These are phyloP conservation scores for Camelina laxa DNA, from an alignment of 345 rosid genomes.

Conservation along the genomic window DNA sequence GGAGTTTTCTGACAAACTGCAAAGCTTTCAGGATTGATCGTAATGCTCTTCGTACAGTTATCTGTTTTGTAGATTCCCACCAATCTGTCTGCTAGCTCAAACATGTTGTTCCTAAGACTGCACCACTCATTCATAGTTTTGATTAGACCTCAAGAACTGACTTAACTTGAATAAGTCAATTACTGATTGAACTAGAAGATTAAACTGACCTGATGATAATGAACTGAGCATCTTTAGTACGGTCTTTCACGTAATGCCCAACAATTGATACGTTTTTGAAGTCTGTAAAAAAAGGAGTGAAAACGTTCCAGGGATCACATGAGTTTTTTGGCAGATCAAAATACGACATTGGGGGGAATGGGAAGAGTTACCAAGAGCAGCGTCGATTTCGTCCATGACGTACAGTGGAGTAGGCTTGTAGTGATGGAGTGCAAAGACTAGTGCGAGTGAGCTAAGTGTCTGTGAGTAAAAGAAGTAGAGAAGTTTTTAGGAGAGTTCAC, in stretches of 20 bases:
- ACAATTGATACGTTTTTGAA: conserved; percentile 98
- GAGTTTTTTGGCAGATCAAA: conserved; percentile 2
- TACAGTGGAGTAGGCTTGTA: conserved; percentile 99
- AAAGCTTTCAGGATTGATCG: conserved; percentile 89
- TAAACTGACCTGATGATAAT: conserved; percentile 80
- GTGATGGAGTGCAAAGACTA: conserved; percentile 98
- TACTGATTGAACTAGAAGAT: background rate
- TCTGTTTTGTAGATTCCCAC: conserved; percentile 97
- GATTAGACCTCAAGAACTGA: conserved; percentile 16
- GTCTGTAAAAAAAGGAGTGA: conserved; percentile 50
- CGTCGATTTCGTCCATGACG: conserved; percentile 98
- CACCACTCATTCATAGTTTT: conserved; percentile 32
- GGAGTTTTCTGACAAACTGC: conserved; percentile 64
- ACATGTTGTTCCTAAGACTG: conserved; percentile 99
- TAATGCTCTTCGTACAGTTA: conserved; percentile 95
- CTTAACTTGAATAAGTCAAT: background rate
- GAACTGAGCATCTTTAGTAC: conserved; percentile 95
- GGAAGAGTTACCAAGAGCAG: conserved; percentile 75
- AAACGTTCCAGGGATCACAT: background rate
- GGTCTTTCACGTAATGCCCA: conserved; percentile 96
- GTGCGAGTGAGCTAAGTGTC: conserved; percentile 98
- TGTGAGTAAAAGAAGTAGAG: conserved; percentile 42
- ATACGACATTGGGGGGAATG: background rate
- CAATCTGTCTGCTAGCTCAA: conserved; percentile 92
- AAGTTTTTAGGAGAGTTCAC: conserved; percentile 8